Conservation (phyloP, 805 yeast genomes). For the Schwanniomyces polymorphus region DNA sequence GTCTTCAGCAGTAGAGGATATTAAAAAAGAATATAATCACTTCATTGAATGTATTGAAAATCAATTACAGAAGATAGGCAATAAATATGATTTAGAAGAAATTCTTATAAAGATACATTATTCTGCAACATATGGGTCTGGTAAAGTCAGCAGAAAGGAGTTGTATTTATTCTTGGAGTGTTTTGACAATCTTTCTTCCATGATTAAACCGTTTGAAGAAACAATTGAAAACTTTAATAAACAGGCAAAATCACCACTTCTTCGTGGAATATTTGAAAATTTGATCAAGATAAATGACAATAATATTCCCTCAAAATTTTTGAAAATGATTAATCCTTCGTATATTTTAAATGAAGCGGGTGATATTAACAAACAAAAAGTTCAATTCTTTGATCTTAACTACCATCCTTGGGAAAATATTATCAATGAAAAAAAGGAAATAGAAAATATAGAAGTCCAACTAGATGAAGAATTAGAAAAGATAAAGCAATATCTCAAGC, state of each 20-base stretch:
- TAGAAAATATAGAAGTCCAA: slow-evolving; percentile 43
- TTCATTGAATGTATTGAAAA: slow-evolving; percentile 31
- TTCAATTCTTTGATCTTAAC: slow-evolving; percentile 41
- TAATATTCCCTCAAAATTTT: slow-evolving; percentile 31
- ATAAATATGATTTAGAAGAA: slow-evolving; percentile 32
- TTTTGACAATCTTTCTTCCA: slow-evolving; percentile 24
- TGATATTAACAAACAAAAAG: slow-evolving; percentile 44
- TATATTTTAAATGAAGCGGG: slow-evolving; percentile 50
- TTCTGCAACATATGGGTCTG: slow-evolving; percentile 24
- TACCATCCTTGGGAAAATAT: slow-evolving; percentile 41
- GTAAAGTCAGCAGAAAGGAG: slow-evolving; percentile 32
- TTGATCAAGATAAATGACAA: slow-evolving; percentile 33
- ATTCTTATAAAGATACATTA: slow-evolving; percentile 39
- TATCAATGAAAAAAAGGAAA: slow-evolving; percentile 30
- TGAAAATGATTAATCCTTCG: slow-evolving; percentile 52
- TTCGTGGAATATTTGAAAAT: slow-evolving; percentile 37
- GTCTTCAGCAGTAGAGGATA: slow-evolving; percentile 49
- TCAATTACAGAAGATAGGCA: slow-evolving; percentile 23
- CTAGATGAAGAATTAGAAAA: slow-evolving; percentile 53
- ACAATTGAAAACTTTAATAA: slow-evolving; percentile 25
- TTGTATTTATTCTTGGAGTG: slow-evolving; percentile 28
- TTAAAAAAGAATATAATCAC: slow-evolving; percentile 28
- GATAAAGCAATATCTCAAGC: slow-evolving; percentile 46
- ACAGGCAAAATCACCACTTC: slow-evolving; percentile 29
- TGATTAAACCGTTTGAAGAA: slow-evolving; percentile 31